Evolutionary conservation across 1,284 basidiomycete species (phyloP), one percentile per base, ranked within the genome.

Genomic region (Peniophora sp.): DNA sequence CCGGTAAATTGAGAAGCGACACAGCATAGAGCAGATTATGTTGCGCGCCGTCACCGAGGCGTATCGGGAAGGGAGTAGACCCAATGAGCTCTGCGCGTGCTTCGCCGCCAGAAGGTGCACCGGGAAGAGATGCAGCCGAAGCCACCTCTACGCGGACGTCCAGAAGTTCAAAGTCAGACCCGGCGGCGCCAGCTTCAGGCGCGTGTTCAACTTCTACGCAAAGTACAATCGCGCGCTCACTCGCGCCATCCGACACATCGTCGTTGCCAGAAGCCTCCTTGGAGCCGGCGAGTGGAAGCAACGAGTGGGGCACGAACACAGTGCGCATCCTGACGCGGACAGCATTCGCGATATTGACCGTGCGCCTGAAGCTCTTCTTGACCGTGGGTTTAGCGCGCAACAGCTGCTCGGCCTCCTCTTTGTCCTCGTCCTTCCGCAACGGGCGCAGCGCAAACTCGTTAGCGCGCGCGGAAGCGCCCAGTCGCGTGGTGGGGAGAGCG

Each of bases 321-420:
- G 90, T 92, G 18, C 90, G 79, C 90, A 94, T 93, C 32, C 91
- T 81, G 17, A 95, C 87, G 22, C 82, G 77, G 63, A 95, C 86
- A 1, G 90, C 91, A 14, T 88, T 88, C 3, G 85, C 82, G 0
- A 88, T 85, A 43, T 73, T 72, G 14, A 95, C 65, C 1, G 86
- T 83, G 57, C 87, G 85, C n/a, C 92, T 78, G 65, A 83, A 93
- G 1, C 89, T 89, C 64, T 92, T 92, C 46, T 88, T 83, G 0
- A 88, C 86, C 1, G 84, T 75, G 43, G 75, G 73, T 2, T 74
- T 36, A 14, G 55, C 24, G 1, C 57, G 53, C 42, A 57, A 51
- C 15, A 61, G 55, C 6, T 58, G 51, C 24, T 47, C 47, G 15
- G 51, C 55, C 17, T 53, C 43, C 20, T 45, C 43, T 41, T 41